phyloP scores from a whole-genome alignment of 208 protist species.

The Crithidia brevicula region DNA sequence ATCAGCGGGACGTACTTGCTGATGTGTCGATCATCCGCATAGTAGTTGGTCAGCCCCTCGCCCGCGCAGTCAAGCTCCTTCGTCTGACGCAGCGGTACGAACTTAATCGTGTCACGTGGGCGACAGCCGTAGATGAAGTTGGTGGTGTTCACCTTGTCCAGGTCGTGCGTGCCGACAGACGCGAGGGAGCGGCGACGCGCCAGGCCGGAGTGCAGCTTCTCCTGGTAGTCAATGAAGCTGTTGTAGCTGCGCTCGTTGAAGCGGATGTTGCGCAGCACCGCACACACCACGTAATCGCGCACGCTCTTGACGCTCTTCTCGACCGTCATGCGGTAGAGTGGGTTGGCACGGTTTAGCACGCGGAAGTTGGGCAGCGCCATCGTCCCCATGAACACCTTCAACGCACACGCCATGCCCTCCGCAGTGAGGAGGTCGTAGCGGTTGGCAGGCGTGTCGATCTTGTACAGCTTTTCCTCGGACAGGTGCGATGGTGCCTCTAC shows the following conservation, averaged over 20 bases:
- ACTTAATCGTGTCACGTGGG: slow-evolving; percentile 92
- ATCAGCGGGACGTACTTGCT: slow-evolving; percentile 87
- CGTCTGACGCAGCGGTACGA: slow-evolving; percentile 94
- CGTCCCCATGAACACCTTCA: slow-evolving; percentile 91
- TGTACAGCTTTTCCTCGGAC: slow-evolving; percentile 94
- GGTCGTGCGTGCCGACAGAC: slow-evolving; percentile 99
- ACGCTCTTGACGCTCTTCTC: slow-evolving; percentile 82
- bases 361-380: slow-evolving; percentile 72
- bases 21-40: slow-evolving; percentile 90
- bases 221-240: slow-evolving; percentile 99
- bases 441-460: slow-evolving; percentile 99
- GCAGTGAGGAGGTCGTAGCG: slow-evolving; percentile 98
- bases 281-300: slow-evolving; percentile 97
- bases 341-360: slow-evolving; percentile 58
- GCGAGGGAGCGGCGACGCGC: slow-evolving; percentile 97
- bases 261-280: slow-evolving; percentile 95
- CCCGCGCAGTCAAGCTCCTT: slow-evolving; percentile 78
- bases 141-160: slow-evolving; percentile 94
- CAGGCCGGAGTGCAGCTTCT: slow-evolving; percentile 99
- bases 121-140: slow-evolving; percentile 87
- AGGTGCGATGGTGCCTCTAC: slow-evolving; percentile 63
- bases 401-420: slow-evolving; percentile 91
- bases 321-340: slow-evolving; percentile 88
- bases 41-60: slow-evolving; percentile 87
- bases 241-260: slow-evolving; percentile 96